Percentiles rank a stretch among this genome's conserved stretches.
These are phyloP conservation scores for Aphanomyces cochlioides DNA, from an alignment of 352 stramenopile genomes.

Conservation along the genomic window DNA sequence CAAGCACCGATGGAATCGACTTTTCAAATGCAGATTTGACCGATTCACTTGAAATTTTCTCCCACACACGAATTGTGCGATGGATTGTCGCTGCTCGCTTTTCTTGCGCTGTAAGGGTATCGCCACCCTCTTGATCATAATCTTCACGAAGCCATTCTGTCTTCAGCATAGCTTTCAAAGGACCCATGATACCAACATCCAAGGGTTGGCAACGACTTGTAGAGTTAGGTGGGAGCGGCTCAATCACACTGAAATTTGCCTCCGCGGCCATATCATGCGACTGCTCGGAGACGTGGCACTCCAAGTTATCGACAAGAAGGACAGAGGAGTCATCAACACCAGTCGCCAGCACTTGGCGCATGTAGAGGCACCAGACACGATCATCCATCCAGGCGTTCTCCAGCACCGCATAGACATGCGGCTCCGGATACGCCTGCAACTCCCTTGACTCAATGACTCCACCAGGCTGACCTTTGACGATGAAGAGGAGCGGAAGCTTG, in stretches of 20 bases:
- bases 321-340: not conserved
- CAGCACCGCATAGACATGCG: not conserved
- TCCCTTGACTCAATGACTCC: not conserved
- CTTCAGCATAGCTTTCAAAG: conserved; percentile 17
- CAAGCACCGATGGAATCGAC: not conserved
- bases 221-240: not conserved
- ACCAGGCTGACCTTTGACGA: not conserved
- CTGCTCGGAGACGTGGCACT: not conserved
- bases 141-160: not conserved
- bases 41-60: not conserved
- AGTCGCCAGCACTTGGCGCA: not conserved
- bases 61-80: not conserved
- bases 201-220: conserved; percentile 3
- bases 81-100: conserved; percentile 1
- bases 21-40: not conserved
- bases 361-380: not conserved
- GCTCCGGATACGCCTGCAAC: not conserved
- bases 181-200: conserved; percentile 12
- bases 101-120: not conserved
- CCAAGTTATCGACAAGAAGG: conserved; percentile 1
- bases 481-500: not conserved
- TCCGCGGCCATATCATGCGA: not conserved
- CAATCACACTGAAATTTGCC: not conserved
- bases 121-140: not conserved
- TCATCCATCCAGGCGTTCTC: conserved; percentile 9